Base-by-base conservation (phyloP, 305 asterid species). In the Fraxinus ornus region DNA sequence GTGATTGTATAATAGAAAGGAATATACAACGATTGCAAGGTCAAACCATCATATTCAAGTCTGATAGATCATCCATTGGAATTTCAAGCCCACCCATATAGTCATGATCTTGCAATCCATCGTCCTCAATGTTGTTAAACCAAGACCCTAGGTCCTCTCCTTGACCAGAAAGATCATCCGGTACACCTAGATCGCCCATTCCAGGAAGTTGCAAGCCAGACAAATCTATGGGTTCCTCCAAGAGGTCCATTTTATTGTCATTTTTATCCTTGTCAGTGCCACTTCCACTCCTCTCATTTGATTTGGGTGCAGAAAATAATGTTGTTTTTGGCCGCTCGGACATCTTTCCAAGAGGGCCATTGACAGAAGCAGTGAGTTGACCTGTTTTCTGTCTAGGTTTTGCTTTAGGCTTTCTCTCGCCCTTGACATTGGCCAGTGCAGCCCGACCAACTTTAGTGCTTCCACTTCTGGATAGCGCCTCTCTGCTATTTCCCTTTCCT, bases 141-240 rank as follows among this genome's bases (percentile, higher is more conserved):
- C 98, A 95, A 41, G 97, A 91, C 74, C 96, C 99, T 80, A 95
- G 84, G 86, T 95, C 99, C 85, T 90, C 94, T 80, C 92, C 98
- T 83, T 93, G 97, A 84, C 91, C 93, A 85, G 90, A 92, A 81
- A 93, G 86, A 88, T 91, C 97, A 83, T 80, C 90, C 30, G 93
- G 85, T 84, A 80, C 94, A 60, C 92, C 95, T 76, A 94, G 86
- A 77, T 87, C 93, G 83, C 93, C 97, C 93, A 95, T 92, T 79
- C 84, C 97, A 77, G 99, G 98, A 82, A 95, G 92, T 85, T 91
- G 97, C 78, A 94, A 85, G 83, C 91, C 89, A 64, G 99, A 94
- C 83, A 95, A 87, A 86, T 95, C 98, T 71, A 95, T 90, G 72
- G 99, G 95, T n/a, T 95, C 97, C 87, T 95, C 99, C 91, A 94